A percentile compares a stretch with the other conserved stretches of the same genome.
Conservation (phyloP, 2,329 filamentous ascomycete genomes). For the Colletotrichum graminicola region DNA sequence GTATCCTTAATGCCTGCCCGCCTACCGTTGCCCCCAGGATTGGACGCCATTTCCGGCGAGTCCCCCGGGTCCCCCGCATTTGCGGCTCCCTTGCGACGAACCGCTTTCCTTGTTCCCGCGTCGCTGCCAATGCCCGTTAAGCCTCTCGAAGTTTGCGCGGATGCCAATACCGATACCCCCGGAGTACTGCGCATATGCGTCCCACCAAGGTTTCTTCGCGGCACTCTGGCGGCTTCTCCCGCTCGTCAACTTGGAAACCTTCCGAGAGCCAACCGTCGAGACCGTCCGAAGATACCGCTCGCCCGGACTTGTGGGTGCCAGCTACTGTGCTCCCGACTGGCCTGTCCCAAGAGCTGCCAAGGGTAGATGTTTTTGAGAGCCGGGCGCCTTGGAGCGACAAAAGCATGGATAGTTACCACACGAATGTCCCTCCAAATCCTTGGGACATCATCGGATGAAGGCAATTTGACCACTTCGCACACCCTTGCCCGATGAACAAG, state of each 20-base stretch:
- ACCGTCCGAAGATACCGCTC: not conserved
- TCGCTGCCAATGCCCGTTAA: not conserved
- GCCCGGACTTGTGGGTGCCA: not conserved
- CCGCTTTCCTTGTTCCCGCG: not conserved
- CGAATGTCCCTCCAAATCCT: not conserved
- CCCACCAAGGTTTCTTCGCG: not conserved
- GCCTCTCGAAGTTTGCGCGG: not conserved
- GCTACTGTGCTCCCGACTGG: not conserved
- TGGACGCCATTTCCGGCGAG: not conserved
- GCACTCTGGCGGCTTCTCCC: not conserved
- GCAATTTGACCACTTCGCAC: not conserved
- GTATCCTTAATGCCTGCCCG: not conserved
- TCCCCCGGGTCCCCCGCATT: slow-evolving; percentile 8
- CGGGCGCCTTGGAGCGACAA: not conserved
- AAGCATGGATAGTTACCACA: not conserved
- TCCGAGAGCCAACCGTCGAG: not conserved
- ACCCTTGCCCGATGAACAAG: not conserved
- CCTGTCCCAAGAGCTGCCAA: not conserved
- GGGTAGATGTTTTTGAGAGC: not conserved
- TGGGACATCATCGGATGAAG: not conserved
- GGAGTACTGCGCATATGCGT: not conserved
- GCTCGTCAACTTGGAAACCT: not conserved
- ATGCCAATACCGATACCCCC: not conserved
- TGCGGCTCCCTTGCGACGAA: not conserved
- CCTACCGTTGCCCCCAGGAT: not conserved